A percentile compares a stretch with the other conserved stretches of the same genome.
Evolutionary conservation across 139 green algal genomes (phyloP).

Genomic region (Chlorella sorokiniana): DNA sequence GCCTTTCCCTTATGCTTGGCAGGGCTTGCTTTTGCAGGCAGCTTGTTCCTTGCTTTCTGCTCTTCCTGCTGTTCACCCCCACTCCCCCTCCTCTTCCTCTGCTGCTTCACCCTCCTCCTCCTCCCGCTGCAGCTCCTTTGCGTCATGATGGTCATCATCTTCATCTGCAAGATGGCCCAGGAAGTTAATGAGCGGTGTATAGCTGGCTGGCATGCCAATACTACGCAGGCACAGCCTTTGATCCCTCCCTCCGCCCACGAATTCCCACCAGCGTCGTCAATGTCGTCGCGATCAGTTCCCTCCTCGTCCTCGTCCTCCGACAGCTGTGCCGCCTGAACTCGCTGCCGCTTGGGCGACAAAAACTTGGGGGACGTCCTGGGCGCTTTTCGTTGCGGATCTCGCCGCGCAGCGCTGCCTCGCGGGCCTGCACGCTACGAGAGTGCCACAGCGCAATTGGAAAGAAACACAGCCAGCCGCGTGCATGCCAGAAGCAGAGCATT

Average conservation of each 20-base stretch:
- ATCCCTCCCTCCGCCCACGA: too few species aligned
- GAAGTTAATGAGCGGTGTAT: too few species aligned
- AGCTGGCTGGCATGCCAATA: too few species aligned
- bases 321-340: background rate
- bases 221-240: too few species aligned
- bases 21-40: background rate
- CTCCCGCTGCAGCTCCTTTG: background rate
- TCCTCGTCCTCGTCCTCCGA: background rate
- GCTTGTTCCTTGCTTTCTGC: background rate
- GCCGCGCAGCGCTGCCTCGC: background rate
- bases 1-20: too few species aligned
- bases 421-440: background rate
- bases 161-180: background rate
- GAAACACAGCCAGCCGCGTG: background rate
- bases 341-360: slow-evolving; percentile 14
- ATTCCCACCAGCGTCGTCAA: background rate
- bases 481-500: background rate
- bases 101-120: background rate
- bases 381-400: background rate
- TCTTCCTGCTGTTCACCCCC: background rate
- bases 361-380: slow-evolving; percentile 9
- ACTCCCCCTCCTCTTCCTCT: background rate
- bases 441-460: too few species aligned
- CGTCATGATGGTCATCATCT: background rate
- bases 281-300: background rate